Evolutionary conservation across 495 filamentous ascomycete species (phyloP).

Genomic region (Viridothelium virens): DNA sequence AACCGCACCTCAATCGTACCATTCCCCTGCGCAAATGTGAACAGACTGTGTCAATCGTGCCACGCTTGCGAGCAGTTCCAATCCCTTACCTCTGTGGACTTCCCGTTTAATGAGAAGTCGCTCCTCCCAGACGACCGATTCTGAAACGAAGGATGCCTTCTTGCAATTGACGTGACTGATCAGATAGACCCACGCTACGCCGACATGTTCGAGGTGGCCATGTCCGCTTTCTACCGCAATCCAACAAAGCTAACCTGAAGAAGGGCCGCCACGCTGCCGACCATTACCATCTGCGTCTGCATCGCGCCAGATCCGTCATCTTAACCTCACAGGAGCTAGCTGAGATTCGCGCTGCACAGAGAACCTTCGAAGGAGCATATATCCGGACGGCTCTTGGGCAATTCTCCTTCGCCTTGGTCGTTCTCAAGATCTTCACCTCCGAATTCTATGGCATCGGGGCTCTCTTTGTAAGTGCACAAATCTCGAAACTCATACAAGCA

Average conservation of each 20-base stretch:
- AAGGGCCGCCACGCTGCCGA: constrained; percentile 33
- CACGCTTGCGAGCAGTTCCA: no score
- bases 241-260: constrained; percentile 9
- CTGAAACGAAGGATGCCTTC: background rate
- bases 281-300: constrained; percentile 53
- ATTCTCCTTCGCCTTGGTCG: constrained; percentile 88
- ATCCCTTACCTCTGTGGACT: no score
- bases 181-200: background rate
- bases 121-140: background rate
- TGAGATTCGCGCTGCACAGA: constrained; percentile 87
- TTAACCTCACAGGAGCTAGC: constrained; percentile 78
- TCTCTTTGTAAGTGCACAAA: constrained; percentile 46
- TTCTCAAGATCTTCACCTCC: constrained; percentile 90
- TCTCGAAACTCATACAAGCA: background rate
- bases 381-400: constrained; percentile 87
- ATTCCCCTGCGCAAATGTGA: no score
- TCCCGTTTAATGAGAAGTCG: no score
- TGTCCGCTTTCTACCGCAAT: background rate
- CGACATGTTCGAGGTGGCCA: constrained; percentile 20
- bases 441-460: constrained; percentile 94
- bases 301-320: constrained; percentile 76
- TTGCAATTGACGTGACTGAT: background rate
- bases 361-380: constrained; percentile 96
- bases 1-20: no score
- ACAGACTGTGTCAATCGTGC: no score